Evolutionary conservation across 148 eudicot genomes (phyloP).

Genomic region (Dysphania ambrosioides): DNA sequence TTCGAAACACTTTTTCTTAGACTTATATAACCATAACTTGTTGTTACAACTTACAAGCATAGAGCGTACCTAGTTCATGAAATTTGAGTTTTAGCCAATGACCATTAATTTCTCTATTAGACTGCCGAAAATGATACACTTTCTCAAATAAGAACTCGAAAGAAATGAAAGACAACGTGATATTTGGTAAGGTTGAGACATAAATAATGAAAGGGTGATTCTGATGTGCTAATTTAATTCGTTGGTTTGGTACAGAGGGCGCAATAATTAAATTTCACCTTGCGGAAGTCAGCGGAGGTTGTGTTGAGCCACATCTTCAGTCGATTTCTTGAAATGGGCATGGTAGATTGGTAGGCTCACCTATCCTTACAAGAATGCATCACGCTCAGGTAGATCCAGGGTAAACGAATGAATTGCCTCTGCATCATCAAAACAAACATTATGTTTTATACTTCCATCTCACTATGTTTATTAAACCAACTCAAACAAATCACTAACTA

Average conservation of each 20-base stretch:
- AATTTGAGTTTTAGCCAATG: neutral
- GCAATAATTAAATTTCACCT: constrained; percentile 39
- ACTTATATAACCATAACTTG: neutral
- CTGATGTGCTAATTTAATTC: too few species aligned
- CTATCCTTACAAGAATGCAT: constrained; percentile 58
- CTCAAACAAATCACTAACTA: neutral
- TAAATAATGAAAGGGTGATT: too few species aligned
- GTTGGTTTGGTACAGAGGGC: neutral
- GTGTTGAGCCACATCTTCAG: constrained; percentile 83
- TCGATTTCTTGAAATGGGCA: constrained; percentile 59
- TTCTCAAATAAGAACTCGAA: too few species aligned
- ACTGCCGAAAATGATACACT: too few species aligned
- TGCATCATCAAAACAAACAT: constrained; percentile 23
- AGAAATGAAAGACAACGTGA: neutral
- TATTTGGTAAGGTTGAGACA: neutral
- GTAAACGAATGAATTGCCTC: constrained; percentile 68
- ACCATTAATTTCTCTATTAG: neutral
- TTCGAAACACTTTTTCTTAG: neutral
- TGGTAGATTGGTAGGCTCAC: constrained; percentile 81
- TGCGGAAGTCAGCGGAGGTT: constrained; percentile 72
- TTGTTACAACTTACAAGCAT: neutral
- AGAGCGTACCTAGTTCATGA: neutral
- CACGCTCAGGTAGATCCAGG: constrained; percentile 69
- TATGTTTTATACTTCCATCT: neutral
- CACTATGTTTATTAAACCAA: neutral